These are phyloP conservation scores for Xylariomycetidae sp. DNA, from an alignment of 2,329 filamentous ascomycete genomes.

Conservation along the genomic window DNA sequence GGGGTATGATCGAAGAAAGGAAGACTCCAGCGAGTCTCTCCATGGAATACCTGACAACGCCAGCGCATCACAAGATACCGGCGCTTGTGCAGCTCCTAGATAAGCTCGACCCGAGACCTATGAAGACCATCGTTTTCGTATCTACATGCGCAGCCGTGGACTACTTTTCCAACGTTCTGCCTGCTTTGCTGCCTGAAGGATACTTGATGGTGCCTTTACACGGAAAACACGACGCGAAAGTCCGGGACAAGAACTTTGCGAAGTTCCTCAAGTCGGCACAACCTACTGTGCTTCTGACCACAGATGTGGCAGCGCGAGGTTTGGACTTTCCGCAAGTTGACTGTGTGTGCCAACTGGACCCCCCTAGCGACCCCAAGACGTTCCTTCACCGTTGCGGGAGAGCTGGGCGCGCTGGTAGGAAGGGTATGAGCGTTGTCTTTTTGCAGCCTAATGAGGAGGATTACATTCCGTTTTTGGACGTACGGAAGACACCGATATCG, in stretches of 20 bases:
- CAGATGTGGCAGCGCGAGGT: conserved; percentile 80
- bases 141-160: conserved; percentile 93
- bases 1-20: conserved; percentile 67
- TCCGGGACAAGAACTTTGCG: conserved; percentile 81
- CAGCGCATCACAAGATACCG: conserved; percentile 74
- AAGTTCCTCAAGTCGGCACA: conserved; percentile 69
- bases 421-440: conserved; percentile 79
- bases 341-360: conserved; percentile 83
- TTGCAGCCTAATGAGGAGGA: conserved; percentile 82
- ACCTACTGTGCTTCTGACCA: conserved; percentile 80
- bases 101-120: conserved; percentile 64
- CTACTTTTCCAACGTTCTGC: conserved; percentile 81
- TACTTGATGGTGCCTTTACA: conserved; percentile 77
- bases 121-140: conserved; percentile 85
- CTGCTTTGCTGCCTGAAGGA: conserved; percentile 59
- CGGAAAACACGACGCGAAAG: conserved; percentile 84
- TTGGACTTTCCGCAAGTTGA: conserved; percentile 89
- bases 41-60: conserved; percentile 76
- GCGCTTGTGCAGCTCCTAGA: conserved; percentile 65
- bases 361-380: conserved; percentile 77
- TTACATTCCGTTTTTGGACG: conserved; percentile 79
- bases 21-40: conserved; percentile 87
- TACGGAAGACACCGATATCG: conserved; percentile 78
- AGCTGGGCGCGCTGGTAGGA: conserved; percentile 81
- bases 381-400: conserved; percentile 92